Conservation (phyloP, 768 basidiomycete genomes). For the Cystobasidium tubakii region DNA sequence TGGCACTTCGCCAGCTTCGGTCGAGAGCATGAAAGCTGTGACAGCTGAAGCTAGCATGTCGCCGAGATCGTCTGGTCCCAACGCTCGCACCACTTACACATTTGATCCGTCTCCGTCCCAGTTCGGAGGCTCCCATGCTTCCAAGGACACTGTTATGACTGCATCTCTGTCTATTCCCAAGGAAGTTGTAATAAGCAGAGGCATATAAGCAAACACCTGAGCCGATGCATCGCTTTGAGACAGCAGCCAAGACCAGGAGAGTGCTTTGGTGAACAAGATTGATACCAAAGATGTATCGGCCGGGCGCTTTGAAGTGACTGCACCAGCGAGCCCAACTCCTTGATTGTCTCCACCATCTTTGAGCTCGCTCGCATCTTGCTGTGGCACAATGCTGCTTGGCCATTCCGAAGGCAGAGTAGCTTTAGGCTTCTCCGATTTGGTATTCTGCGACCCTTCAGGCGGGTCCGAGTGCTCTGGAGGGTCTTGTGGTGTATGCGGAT, state of each 20-base stretch:
- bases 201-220: slow-evolving; percentile 72
- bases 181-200: slow-evolving; percentile 55
- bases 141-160: slow-evolving; percentile 59
- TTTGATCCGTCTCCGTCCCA: slow-evolving; percentile 7
- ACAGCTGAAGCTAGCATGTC: too few relatives aligned
- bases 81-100: slow-evolving; percentile 24
- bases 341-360: slow-evolving; percentile 15
- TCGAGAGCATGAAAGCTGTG: too few relatives aligned
- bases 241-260: slow-evolving; percentile 70
- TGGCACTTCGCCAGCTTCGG: too few relatives aligned
- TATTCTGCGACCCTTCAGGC: background rate
- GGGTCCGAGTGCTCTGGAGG: too few relatives aligned
- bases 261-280: slow-evolving; percentile 58
- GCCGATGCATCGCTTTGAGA: slow-evolving; percentile 57
- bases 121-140: slow-evolving; percentile 58
- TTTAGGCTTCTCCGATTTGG: background rate
- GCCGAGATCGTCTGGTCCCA: too few relatives aligned
- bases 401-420: background rate
- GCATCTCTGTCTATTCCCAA: slow-evolving; percentile 51
- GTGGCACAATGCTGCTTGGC: slow-evolving; percentile 33
- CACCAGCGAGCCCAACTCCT: background rate
- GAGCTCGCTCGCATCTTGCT: slow-evolving; percentile 7
- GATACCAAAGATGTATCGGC: slow-evolving; percentile 55
- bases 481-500: too few relatives aligned
- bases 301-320: slow-evolving; percentile 1